Base-by-base conservation (phyloP, 202 grass and related monocot species). In the Setaria viridis region DNA sequence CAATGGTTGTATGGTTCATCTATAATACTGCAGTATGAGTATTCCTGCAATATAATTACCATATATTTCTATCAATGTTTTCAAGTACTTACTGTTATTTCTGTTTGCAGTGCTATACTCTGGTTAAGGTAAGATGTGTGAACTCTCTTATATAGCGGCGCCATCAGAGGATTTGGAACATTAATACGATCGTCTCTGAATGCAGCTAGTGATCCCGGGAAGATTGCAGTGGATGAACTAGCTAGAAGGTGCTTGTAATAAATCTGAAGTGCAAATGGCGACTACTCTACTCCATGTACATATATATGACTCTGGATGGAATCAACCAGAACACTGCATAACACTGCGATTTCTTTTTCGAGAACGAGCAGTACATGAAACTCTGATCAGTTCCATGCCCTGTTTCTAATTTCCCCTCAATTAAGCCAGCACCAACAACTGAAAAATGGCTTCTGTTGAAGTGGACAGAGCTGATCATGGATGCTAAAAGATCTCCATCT, bases 241-340 rank as follows among this genome's bases (percentile, higher is more conserved):
- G 66, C 9, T 75, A 72, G 66, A 72, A 71, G 75, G 30, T 32
- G 25, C 12, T 51, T 59, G 2, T 71, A 39, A 79, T 51, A 50
- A 72, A 78, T 86, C 66, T 60, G 51, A 25, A 71, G 77, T 34
- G 35, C 72, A 84, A 82, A 77, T 80, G 71, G 50, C 11, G 67
- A 41, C 9, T 42, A 9, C 8, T 45, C n/a, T 46, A 21, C 73
- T 54, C 47, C 64, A 41, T 39, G 34, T 14, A 41, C 39, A 37
- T 37, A 30, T 6, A 63, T 19, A 41, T 67, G 64, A 51, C 46
- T 30, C 30, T 35, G 48, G 4, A 54, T 35, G 71, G 9, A 54
- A 54, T 35, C 14, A 32, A 34, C 15, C 15, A 19, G 17, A 65
- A 50, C 8, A 34, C 41, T 50, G 30, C 16, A 12, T 39, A 30